phyloP scores from a whole-genome alignment of 163 green algal genomes.

The Scenedesmus sp. region DNA sequence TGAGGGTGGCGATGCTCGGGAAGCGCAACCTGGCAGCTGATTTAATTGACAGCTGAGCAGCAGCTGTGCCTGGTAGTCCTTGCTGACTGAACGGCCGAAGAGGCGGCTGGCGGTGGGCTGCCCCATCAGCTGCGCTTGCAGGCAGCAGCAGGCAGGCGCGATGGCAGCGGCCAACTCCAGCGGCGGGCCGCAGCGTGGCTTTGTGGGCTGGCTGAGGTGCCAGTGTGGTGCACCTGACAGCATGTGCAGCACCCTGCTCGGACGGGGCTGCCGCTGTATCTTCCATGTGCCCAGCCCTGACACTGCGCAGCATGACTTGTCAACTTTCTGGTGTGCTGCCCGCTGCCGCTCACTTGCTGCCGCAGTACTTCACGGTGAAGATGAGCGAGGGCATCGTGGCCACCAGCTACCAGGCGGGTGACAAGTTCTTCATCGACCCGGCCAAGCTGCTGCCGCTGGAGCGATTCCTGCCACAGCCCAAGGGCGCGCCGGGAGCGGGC shows the following conservation, averaged over 20 bases:
- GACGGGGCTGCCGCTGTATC: neutral
- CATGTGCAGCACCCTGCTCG: neutral
- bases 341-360: constrained; percentile 1
- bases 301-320: too few relatives aligned
- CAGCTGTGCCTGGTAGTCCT: neutral
- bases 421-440: constrained; percentile 99
- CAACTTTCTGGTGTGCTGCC: too few relatives aligned
- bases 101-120: neutral
- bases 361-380: constrained; percentile 97
- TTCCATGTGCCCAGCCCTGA: too few relatives aligned
- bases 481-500: constrained; percentile 73
- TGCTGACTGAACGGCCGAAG: neutral
- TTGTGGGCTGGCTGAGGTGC: too few relatives aligned
- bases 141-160: neutral
- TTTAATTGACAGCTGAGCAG: neutral
- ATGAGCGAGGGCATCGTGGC: constrained; percentile 97
- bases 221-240: neutral
- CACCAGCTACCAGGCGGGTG: constrained; percentile 90
- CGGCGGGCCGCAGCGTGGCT: too few relatives aligned
- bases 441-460: constrained; percentile 97
- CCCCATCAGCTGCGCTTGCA: neutral
- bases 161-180: too few relatives aligned
- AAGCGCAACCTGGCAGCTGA: too few relatives aligned
- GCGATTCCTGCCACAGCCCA: constrained; percentile 95
- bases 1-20: too few relatives aligned